Base-by-base conservation (phyloP, 805 yeast species). In the Lachancea sp. region DNA sequence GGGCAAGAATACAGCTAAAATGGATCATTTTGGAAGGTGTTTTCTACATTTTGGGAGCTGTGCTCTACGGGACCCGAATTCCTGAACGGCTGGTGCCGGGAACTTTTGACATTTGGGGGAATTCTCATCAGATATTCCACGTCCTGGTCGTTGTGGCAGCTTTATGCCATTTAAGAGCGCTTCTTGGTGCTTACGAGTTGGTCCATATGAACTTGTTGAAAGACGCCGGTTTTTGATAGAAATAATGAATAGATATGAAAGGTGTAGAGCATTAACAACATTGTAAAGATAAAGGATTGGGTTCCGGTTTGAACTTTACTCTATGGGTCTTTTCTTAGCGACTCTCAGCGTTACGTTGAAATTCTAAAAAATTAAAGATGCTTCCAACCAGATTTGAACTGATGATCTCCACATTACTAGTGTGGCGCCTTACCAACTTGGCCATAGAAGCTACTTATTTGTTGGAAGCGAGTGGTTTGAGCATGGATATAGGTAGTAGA, bases 381-480 rank as follows among this genome's bases (percentile, higher is more conserved):
- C 81, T 79, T 71, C 78, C 77, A 77, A 75, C 78, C 82, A 77
- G 82, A 78, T 69, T 78, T 73, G 83, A 78, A 78, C 83, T 77
- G 82, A 80, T 79, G 86, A 80, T 81, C 85, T 79, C 80, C 79
- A 81, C 86, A 81, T 81, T 81, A 81, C 86, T 79, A 81, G 86
- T 81, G 86, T 81, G 80, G 79, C 86, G 86, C 87, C 83, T 81
- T 79, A 81, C 86, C 86, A 78, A 70, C 77, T 74, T 73, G 77
- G 78, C 78, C 77, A 73, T 73, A 72, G 69, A 71, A 74, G 77
- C 75, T 43, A 30, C 11, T 16, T 18, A 22, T 22, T 22, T 22
- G 25, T 6, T 22, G 25, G 8, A 22, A n/a, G n/a, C n/a, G n/a
- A n/a, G n/a, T n/a, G n/a, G n/a, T n/a, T n/a, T n/a, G n/a, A n/a